A percentile compares a stretch with the other conserved stretches of the same genome.
phyloP scores from a whole-genome alignment of 208 protist genomes.

The Angomonas deanei region DNA sequence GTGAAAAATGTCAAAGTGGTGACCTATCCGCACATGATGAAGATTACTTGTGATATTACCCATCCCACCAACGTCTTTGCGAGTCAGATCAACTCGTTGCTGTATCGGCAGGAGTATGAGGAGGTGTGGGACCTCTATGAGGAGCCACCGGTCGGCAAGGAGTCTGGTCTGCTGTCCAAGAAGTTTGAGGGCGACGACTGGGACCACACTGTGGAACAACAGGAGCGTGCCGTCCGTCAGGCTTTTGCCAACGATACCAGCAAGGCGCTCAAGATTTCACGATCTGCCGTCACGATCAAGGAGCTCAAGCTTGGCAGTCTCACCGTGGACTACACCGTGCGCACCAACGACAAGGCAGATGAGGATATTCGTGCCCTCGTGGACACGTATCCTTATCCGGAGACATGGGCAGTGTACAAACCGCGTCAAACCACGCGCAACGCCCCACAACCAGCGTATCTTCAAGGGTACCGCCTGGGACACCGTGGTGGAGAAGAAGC shows the following conservation, averaged over 20 bases:
- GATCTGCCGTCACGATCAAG: slow-evolving; percentile 15
- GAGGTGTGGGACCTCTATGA: slow-evolving; percentile 36
- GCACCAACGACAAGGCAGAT: slow-evolving; percentile 5
- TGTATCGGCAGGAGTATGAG: slow-evolving; percentile 17
- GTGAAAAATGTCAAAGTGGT: slow-evolving; percentile 16
- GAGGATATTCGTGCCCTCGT: slow-evolving; percentile 29
- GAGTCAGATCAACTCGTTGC: slow-evolving; percentile 9
- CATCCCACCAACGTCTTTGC: slow-evolving; percentile 9
- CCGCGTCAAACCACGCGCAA: slow-evolving; percentile 19
- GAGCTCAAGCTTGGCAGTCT: slow-evolving; percentile 17
- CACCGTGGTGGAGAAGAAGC: slow-evolving; percentile 11
- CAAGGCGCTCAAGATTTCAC: slow-evolving; percentile 21
- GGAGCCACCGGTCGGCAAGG: slow-evolving; percentile 6
- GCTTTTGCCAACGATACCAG: slow-evolving; percentile 24
- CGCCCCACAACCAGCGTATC: slow-evolving; percentile 12
- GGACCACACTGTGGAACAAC: slow-evolving; percentile 24
- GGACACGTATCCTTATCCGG: slow-evolving; percentile 17
- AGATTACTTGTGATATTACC: slow-evolving; percentile 5
- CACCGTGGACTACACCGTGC: slow-evolving; percentile 16
- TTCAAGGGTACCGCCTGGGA: slow-evolving; percentile 19
- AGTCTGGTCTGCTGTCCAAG: slow-evolving; percentile 15
- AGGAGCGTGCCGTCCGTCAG: slow-evolving; percentile 10
- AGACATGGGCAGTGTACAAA: slow-evolving; percentile 49
- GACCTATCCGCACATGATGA: slow-evolving; percentile 14
- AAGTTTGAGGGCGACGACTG: slow-evolving; percentile 31